Base-by-base conservation (phyloP, 148 eudicot genomes). In the Chenopodium formosanum region DNA sequence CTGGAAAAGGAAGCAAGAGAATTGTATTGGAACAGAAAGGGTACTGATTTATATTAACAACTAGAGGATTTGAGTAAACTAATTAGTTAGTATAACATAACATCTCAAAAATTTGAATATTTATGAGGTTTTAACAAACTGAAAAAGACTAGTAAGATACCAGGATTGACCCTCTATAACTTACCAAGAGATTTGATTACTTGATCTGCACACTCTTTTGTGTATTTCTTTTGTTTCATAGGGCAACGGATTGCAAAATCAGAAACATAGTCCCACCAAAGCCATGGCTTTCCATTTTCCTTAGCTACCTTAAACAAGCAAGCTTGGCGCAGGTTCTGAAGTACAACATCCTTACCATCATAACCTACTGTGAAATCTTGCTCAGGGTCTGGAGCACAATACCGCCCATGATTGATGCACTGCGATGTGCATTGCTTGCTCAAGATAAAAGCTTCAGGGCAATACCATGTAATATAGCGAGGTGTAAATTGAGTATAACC, bases 211-310 rank as follows among this genome's bases (percentile, higher is more conserved):
- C 99, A 95, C 32, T 90, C 91, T 82, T 88, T 89, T 56, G 78
- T 93, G 71, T 92, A 95, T 88, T 91, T 93, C 65, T 90, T 89
- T 70, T 91, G 88, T 80, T 84, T 92, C 97, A 95, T 95, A 56
- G 99, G 99, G 83, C 99, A 95, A 29, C 99, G 91, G 71, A 93
- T 93, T 4, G 91, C 86, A 84, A 95, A 95, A 86, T 95, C 99
- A 22, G 97, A 91, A 12, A 93, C 99, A 85, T 95, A 95, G 71
- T 95, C 99, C 99, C 99, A 95, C 99, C 99, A 95, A 77, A 86
- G 84, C 99, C 99, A 95, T 1, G 99, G 94, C 82, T 91, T 95
- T 77, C 97, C 94, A 77, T 86, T 91, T 73, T 95, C 97, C 79
- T 95, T 95, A 17, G 94, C 92, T 72, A 93, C 94, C 85, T 91